A percentile compares a stretch with the other conserved stretches of the same genome.
These are phyloP conservation scores for Ustilago loliicola DNA, from an alignment of 1,284 basidiomycete species.

Conservation along the genomic window DNA sequence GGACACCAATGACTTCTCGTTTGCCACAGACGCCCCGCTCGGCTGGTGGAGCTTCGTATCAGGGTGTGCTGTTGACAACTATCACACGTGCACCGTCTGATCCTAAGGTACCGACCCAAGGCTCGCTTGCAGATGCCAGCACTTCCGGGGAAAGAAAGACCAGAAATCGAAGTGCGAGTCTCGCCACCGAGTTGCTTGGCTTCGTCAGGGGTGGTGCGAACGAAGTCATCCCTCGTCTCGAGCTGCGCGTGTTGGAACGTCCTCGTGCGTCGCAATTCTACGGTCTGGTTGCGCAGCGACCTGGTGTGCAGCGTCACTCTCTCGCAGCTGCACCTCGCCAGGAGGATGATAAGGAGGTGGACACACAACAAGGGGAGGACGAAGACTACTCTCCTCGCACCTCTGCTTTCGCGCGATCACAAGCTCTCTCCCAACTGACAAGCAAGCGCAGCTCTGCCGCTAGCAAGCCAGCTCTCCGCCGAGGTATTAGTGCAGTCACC, in stretches of 20 bases:
- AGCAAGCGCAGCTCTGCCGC: slow-evolving; percentile 11
- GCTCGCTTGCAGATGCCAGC: neutral
- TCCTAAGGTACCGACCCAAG: neutral
- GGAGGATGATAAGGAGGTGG: slow-evolving; percentile 2
- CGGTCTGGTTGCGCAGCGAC: neutral
- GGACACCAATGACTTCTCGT: slow-evolving; percentile 19
- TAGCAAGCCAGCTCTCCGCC: neutral
- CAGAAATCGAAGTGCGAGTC: slow-evolving; percentile 22
- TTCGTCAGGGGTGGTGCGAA: slow-evolving; percentile 35
- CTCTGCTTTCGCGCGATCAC: slow-evolving; percentile 9
- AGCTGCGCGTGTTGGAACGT: slow-evolving; percentile 32
- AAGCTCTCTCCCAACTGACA: slow-evolving; percentile 19
- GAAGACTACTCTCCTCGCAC: slow-evolving; percentile 21
- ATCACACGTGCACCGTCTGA: slow-evolving; percentile 19
- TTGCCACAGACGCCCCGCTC: slow-evolving; percentile 19
- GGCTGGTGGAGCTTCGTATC: slow-evolving; percentile 16
- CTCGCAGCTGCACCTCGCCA: slow-evolving; percentile 16
- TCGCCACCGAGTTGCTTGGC: slow-evolving; percentile 23
- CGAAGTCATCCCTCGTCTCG: slow-evolving; percentile 32
- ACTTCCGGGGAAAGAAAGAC: neutral
- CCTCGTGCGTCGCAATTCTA: slow-evolving; percentile 21
- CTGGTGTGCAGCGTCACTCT: slow-evolving; percentile 12
- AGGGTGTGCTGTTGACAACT: slow-evolving; percentile 39
- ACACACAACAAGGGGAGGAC: neutral
- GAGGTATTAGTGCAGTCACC: neutral